phyloP scores from a whole-genome alignment of 192 early-diverging fungal species.

The Fimicolochytrium jonesii region DNA sequence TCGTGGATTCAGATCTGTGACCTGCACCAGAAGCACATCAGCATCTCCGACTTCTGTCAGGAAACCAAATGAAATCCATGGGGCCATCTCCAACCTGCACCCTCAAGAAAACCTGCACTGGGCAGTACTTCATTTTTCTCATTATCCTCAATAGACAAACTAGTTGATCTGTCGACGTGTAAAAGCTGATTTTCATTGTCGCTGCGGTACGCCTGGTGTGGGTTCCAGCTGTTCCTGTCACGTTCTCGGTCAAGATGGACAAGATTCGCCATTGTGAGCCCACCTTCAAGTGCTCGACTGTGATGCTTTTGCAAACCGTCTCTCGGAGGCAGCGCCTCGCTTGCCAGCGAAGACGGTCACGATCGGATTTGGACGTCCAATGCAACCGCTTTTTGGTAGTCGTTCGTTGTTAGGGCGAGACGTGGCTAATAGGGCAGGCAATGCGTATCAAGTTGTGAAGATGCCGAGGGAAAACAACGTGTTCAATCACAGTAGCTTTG shows the following conservation, averaged over 20 bases:
- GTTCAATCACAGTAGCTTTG: too few species aligned
- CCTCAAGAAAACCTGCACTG: constrained; percentile 75
- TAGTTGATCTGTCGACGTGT: constrained; percentile 52
- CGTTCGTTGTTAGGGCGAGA: too few species aligned
- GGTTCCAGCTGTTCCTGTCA: constrained; percentile 75
- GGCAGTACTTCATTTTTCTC: constrained; percentile 76
- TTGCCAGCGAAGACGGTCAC: constrained; percentile 86
- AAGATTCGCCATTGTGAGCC: background rate
- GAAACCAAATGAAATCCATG: too few species aligned
- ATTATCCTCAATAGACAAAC: constrained; percentile 39
- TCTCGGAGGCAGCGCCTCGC: constrained; percentile 76
- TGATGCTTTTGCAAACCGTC: constrained; percentile 73
- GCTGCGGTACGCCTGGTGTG: constrained; percentile 77
- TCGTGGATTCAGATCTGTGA: constrained; percentile 66
- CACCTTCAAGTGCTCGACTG: constrained; percentile 71
- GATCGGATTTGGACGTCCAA: constrained; percentile 58
- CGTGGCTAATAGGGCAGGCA: too few species aligned
- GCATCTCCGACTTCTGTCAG: too few species aligned
- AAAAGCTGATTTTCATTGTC: constrained; percentile 64
- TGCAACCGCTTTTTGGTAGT: too few species aligned
- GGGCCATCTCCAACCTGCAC: constrained; percentile 55
- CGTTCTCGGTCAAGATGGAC: background rate
- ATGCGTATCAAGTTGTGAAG: too few species aligned
- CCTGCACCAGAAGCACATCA: constrained; percentile 37
- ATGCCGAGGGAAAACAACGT: too few species aligned